phyloP scores from a whole-genome alignment of 768 basidiomycete genomes.

The Cantharellus anzutake region DNA sequence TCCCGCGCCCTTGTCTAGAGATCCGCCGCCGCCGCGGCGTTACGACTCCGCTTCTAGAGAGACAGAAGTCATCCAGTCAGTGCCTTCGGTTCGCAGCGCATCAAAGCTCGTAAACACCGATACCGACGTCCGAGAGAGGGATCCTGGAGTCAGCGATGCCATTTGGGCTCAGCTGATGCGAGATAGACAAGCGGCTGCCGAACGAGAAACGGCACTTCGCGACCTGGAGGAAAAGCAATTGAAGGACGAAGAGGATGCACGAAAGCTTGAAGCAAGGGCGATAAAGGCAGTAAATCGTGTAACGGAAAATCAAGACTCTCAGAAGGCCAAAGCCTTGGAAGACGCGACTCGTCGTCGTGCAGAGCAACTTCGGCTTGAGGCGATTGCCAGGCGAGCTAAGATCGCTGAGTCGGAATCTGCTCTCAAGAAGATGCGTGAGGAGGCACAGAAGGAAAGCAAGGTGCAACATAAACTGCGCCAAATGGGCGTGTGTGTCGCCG shows the following conservation, averaged over 20 bases:
- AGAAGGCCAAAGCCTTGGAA: slow-evolving; percentile 10
- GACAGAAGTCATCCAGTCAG: too few relatives aligned
- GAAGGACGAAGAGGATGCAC: background rate
- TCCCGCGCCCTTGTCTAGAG: background rate
- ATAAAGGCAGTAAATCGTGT: background rate
- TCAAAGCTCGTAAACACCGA: too few relatives aligned
- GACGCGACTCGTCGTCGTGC: background rate
- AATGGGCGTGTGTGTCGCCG: slow-evolving; percentile 32
- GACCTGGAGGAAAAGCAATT: background rate
- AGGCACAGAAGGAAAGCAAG: slow-evolving; percentile 22
- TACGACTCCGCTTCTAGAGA: too few relatives aligned
- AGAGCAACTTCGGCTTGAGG: background rate
- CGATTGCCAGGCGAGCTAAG: background rate
- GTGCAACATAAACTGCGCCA: slow-evolving; percentile 24
- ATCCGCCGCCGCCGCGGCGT: too few relatives aligned
- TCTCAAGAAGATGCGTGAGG: slow-evolving; percentile 8
- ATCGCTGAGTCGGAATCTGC: background rate
- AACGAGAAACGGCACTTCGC: slow-evolving; percentile 10
- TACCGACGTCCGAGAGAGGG: slow-evolving; percentile 16
- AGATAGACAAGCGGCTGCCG: slow-evolving; percentile 11
- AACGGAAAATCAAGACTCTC: background rate
- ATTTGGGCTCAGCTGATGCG: slow-evolving; percentile 33
- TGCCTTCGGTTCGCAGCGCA: too few relatives aligned
- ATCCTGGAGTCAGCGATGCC: slow-evolving; percentile 32
- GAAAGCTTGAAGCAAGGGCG: background rate